Conservation (phyloP, 139 green algal species). For the Prasinococcaceae sp. region DNA sequence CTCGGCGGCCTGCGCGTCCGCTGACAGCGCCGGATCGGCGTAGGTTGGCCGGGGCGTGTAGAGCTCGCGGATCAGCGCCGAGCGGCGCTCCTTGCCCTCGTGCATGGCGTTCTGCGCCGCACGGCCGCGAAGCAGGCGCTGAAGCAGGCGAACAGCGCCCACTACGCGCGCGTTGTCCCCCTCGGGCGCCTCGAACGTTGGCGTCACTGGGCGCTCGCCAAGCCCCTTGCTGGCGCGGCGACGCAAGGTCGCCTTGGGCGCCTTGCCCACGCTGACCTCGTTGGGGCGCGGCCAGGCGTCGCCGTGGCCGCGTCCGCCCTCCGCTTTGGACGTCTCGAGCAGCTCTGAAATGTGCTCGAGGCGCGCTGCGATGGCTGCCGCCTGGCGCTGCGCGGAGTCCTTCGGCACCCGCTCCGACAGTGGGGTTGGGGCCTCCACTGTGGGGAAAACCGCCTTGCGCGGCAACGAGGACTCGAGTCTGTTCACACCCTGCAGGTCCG, state of each 20-base stretch:
- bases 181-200: slow-evolving; percentile 13
- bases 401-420: background rate
- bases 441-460: too few relatives aligned
- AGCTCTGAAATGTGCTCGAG: slow-evolving; percentile 36
- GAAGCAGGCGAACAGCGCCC: slow-evolving; percentile 43
- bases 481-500: background rate
- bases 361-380: background rate
- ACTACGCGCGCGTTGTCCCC: background rate
- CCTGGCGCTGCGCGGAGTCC: background rate
- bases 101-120: slow-evolving; percentile 62
- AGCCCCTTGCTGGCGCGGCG: slow-evolving; percentile 1
- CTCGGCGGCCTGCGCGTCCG: background rate
- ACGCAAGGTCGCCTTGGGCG: background rate
- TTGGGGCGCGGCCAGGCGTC: slow-evolving; percentile 42
- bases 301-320: slow-evolving; percentile 29
- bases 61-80: slow-evolving; percentile 40
- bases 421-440: background rate
- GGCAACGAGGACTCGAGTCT: too few relatives aligned
- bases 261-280: background rate
- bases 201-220: slow-evolving; percentile 25
- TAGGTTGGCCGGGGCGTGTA: slow-evolving; percentile 3
- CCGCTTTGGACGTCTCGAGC: slow-evolving; percentile 34
- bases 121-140: slow-evolving; percentile 56
- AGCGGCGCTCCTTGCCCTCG: slow-evolving; percentile 32
- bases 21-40: background rate